Percentiles rank a stretch among this genome's conserved stretches.
Evolutionary conservation across 192 early-diverging fungal genomes (phyloP).

Genomic region (Diversispora eburnea): DNA sequence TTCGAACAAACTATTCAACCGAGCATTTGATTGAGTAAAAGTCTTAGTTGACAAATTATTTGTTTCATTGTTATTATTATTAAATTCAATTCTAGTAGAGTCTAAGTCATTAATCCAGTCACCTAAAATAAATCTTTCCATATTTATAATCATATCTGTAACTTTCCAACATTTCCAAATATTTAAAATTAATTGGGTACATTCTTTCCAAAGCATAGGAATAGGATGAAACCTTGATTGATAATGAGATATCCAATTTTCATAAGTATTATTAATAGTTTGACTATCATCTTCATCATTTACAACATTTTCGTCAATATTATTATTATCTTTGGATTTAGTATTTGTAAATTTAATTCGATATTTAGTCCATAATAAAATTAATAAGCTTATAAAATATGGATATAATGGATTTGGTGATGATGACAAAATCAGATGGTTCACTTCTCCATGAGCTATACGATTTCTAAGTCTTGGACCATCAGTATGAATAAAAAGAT

Average conservation of each 20-base stretch:
- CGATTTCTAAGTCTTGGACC: constrained; percentile 26
- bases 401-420: not conserved
- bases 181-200: not conserved
- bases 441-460: constrained; percentile 28
- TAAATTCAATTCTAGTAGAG: not conserved
- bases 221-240: constrained; percentile 25
- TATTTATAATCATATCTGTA: not conserved
- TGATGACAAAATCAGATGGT: constrained; percentile 4
- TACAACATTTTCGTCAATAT: not conserved
- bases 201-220: not conserved
- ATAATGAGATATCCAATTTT: constrained; percentile 17
- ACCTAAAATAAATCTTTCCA: not conserved
- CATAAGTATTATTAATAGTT: not conserved
- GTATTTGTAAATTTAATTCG: not conserved
- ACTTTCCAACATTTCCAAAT: constrained; percentile 23
- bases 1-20: not conserved
- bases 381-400: constrained; percentile 17
- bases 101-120: not conserved
- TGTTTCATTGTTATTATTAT: not conserved
- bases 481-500: constrained; percentile 26
- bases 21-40: too few species aligned
- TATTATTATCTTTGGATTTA: not conserved
- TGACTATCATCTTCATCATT: not conserved
- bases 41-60: too few species aligned
- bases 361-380: constrained; percentile 19